A percentile compares a stretch with the other conserved stretches of the same genome.
These are phyloP conservation scores for Trichosanthes cucumerina DNA, from an alignment of 306 rosid genomes.

Conservation along the genomic window DNA sequence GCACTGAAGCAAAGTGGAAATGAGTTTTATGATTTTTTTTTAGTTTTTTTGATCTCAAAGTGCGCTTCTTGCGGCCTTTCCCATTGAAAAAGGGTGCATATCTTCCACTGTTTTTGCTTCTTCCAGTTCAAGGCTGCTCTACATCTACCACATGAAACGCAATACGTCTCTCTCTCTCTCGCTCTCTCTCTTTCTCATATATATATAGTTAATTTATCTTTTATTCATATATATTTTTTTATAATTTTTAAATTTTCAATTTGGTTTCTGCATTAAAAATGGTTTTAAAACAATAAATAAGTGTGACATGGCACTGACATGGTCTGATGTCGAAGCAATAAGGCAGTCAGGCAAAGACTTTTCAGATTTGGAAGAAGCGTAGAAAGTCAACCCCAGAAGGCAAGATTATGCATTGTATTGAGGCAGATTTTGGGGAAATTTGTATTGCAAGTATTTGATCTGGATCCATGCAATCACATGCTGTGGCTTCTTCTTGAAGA, in stretches of 20 bases:
- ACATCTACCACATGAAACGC: not conserved
- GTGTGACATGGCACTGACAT: not conserved
- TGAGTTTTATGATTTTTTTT: constrained; percentile 5
- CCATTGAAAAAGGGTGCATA: constrained; percentile 21
- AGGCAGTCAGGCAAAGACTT: not conserved
- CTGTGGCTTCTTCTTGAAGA: constrained; percentile 1
- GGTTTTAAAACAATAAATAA: not conserved
- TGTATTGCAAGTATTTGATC: constrained; percentile 11
- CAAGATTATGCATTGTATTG: constrained; percentile 1
- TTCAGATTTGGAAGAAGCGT: not conserved
- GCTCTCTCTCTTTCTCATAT: not conserved
- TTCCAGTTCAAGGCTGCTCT: constrained; percentile 11
- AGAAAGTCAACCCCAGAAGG: not conserved
- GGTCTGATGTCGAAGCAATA: no score
- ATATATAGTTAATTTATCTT: not conserved
- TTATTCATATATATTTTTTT: no score
- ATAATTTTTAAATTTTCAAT: not conserved
- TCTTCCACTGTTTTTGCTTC: constrained; percentile 21
- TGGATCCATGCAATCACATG: constrained; percentile 3
- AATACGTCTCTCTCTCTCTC: not conserved
- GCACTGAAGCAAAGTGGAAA: constrained; percentile 40
- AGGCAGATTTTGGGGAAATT: constrained; percentile 17
- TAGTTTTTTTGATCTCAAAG: constrained; percentile 2
- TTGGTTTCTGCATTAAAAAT: not conserved
- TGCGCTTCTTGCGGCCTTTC: constrained; percentile 49